Percentiles rank a stretch among this genome's conserved stretches.
These are phyloP conservation scores for Trichoderma brevicompactum DNA, from an alignment of 2,329 filamentous ascomycete species.

Conservation along the genomic window DNA sequence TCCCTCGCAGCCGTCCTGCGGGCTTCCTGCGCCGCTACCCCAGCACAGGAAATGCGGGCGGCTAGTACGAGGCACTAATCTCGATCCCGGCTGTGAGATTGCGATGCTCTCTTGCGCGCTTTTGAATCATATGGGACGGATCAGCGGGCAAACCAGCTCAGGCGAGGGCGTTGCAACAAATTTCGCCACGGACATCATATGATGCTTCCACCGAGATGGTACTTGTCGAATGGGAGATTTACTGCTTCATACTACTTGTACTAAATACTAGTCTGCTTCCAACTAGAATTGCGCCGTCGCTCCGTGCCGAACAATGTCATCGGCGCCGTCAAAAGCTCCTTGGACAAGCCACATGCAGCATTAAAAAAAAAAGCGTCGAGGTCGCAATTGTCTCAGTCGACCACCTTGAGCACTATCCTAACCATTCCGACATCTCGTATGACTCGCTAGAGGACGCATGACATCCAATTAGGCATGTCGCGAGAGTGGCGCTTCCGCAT, in stretches of 20 bases:
- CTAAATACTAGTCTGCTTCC: no score
- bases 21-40: neutral
- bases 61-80: constrained; percentile 21
- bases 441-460: neutral
- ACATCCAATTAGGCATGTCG: neutral
- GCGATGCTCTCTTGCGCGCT: constrained; percentile 21
- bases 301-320: no score
- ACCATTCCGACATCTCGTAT: neutral
- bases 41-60: constrained; percentile 12
- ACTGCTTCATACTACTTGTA: no score
- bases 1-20: neutral
- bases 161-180: constrained; percentile 1
- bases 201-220: neutral
- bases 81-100: constrained; percentile 27
- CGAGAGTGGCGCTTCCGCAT: neutral
- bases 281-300: no score
- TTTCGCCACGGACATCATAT: constrained; percentile 19
- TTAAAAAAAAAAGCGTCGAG: neutral
- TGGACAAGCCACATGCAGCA: neutral
- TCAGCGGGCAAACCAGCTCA: neutral
- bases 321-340: no score
- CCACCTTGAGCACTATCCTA: neutral
- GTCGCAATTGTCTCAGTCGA: neutral
- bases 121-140: neutral
- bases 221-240: no score